phyloP scores from a whole-genome alignment of 306 rosid species.

The Echinosophora koreensis region DNA sequence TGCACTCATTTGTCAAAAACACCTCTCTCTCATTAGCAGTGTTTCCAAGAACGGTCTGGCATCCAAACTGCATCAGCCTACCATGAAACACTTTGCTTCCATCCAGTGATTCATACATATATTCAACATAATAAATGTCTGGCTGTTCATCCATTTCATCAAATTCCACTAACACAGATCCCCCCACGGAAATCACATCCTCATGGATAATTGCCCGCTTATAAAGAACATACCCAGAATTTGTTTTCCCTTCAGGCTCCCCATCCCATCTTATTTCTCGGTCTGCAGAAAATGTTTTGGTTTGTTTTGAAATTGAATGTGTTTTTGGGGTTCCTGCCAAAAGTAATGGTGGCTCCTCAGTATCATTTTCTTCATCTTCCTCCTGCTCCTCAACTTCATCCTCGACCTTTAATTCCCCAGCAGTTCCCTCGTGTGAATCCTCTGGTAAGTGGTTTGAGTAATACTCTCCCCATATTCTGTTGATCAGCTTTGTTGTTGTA shows the following conservation, averaged over 20 bases:
- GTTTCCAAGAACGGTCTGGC: constrained; percentile 89
- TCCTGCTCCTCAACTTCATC: constrained; percentile 85
- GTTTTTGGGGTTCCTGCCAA: constrained; percentile 55
- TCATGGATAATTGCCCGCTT: constrained; percentile 67
- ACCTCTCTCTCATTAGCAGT: constrained; percentile 88
- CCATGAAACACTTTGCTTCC: constrained; percentile 90
- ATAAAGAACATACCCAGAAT: constrained; percentile 66
- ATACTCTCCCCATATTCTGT: constrained; percentile 92
- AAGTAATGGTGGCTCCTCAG: constrained; percentile 51
- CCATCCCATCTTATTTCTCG: constrained; percentile 74
- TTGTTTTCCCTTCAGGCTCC: constrained; percentile 63
- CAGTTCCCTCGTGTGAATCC: constrained; percentile 57
- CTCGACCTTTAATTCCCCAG: constrained; percentile 63
- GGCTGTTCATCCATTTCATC: constrained; percentile 65
- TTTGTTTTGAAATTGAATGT: constrained; percentile 51
- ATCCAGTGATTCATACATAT: constrained; percentile 74
- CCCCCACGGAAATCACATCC: constrained; percentile 70
- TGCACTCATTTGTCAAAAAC: constrained; percentile 86
- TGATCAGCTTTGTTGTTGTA: constrained; percentile 83
- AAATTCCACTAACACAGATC: constrained; percentile 71
- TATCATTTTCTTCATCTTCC: constrained; percentile 73
- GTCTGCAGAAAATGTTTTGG: constrained; percentile 46
- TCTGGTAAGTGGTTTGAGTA: constrained; percentile 83
- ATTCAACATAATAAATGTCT: constrained; percentile 74
- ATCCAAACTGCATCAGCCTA: constrained; percentile 74